Evolutionary conservation across 2,329 filamentous ascomycete species (phyloP), one percentile per base, ranked within the genome.

Genomic region (Lecanicillium sp.): DNA sequence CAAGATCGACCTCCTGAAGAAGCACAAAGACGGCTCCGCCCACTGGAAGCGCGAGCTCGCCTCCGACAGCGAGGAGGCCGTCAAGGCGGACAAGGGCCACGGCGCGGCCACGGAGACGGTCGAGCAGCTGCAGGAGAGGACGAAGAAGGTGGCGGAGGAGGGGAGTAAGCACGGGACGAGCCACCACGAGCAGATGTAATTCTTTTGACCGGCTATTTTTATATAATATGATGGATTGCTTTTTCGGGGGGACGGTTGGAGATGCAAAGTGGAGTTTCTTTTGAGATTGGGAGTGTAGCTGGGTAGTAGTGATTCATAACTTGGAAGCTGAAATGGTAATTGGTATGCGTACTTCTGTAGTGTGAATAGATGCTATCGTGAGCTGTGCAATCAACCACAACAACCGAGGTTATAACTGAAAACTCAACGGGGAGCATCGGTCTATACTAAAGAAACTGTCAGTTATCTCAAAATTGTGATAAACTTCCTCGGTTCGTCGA

Each of bases 41-140:
- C 76, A 88, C 62, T 93, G 88, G 87, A 85, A 86, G 68, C 74
- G 84, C 19, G 82, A 85, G 63, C 73, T 94, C 42, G 87, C 87
- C 3, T 86, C 82, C 42, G 81, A 88, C 66, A 87, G 84, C 66
- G 88, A 94, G 72, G 86, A 87, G 64, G 80, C 79, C 57, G 74
- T 93, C 66, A 83, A 79, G 70, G 85, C 81, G 33, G 86, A 85
- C 62, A 67, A 35, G 56, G 62, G 38, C 30, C 56, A 19, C 21
- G 35, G 41, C 26, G 33, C 30, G 15, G 24, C 23, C 32, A 43
- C 23, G n/a, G 66, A 71, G 50, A 65, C 72, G 42, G 65, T 74
- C 54, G 67, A 68, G 53, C 58, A 66, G 44, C 60, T 84, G 64
- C 76, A 83, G 68, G 69, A 84, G 61, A 70, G 74, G 62, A 84